Conservation (phyloP, 1,139 yeast genomes). For the Blastobotrys raffinosifermentans region DNA sequence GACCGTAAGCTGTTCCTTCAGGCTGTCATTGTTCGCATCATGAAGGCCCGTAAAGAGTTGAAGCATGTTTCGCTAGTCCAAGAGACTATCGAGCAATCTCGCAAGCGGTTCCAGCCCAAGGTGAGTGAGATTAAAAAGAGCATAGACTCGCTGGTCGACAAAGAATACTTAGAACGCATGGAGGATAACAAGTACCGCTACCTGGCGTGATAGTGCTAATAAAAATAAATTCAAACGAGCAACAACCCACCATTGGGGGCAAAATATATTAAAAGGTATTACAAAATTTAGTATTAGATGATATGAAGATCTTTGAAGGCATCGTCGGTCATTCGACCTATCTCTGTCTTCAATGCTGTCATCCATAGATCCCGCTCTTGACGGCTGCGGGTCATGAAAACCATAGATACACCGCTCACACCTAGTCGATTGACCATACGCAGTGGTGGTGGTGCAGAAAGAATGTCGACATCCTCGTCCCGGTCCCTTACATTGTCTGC, state of each 20-base stretch:
- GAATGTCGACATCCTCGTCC: slow-evolving; percentile 20
- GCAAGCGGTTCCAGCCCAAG: slow-evolving; percentile 77
- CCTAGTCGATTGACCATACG: slow-evolving; percentile 47
- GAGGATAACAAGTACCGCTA: slow-evolving; percentile 76
- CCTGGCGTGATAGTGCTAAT: slow-evolving; percentile 45
- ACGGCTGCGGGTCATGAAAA: slow-evolving; percentile 74
- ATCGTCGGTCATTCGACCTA: slow-evolving; percentile 46
- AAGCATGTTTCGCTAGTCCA: slow-evolving; percentile 77
- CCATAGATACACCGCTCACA: slow-evolving; percentile 59
- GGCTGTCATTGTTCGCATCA: slow-evolving; percentile 92
- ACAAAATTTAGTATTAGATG: slow-evolving; percentile 4
- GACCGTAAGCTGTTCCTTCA: slow-evolving; percentile 81
- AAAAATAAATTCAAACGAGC: no score
- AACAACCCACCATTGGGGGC: no score
- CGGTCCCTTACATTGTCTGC: slow-evolving; percentile 18
- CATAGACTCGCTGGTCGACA: slow-evolving; percentile 78
- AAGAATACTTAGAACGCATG: slow-evolving; percentile 74
- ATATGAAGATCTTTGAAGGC: slow-evolving; percentile 22
- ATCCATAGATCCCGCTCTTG: slow-evolving; percentile 88
- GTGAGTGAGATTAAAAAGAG: slow-evolving; percentile 82
- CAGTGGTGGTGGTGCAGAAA: slow-evolving; percentile 8
- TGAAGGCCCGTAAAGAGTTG: slow-evolving; percentile 84
- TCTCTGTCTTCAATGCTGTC: slow-evolving; percentile 52
- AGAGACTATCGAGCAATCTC: slow-evolving; percentile 85
- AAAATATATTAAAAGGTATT: no score